A percentile compares a stretch with the other conserved stretches of the same genome.
phyloP scores from a whole-genome alignment of 768 basidiomycete species.

The Collybia sp. region DNA sequence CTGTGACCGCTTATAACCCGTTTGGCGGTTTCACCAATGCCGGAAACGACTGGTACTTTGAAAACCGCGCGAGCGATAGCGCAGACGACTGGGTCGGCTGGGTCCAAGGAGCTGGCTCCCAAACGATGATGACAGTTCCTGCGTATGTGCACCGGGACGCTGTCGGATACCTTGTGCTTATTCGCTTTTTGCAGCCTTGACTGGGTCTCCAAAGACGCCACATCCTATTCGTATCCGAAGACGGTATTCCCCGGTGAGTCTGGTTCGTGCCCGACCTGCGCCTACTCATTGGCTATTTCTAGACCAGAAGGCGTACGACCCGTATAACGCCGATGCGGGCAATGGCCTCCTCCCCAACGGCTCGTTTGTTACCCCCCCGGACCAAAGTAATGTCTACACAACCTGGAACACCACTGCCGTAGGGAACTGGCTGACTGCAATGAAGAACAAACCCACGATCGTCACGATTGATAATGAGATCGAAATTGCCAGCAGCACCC shows the following conservation, averaged over 20 bases:
- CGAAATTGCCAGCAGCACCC: constrained; percentile 48
- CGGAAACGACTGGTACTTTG: constrained; percentile 53
- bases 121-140: constrained; percentile 41
- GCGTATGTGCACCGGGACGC: constrained; percentile 29
- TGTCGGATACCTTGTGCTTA: background rate
- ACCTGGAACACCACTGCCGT: constrained; percentile 44
- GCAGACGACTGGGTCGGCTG: constrained; percentile 48
- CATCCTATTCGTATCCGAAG: constrained; percentile 47
- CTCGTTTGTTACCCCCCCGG: constrained; percentile 32
- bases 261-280: background rate
- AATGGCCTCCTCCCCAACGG: constrained; percentile 47
- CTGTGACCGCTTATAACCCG: constrained; percentile 51
- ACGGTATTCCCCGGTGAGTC: constrained; percentile 34
- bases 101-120: constrained; percentile 39
- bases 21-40: constrained; percentile 48
- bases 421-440: constrained; percentile 36
- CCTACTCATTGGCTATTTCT: background rate
- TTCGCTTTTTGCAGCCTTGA: constrained; percentile 33
- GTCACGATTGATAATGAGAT: constrained; percentile 54
- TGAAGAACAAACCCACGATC: constrained; percentile 43
- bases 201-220: constrained; percentile 51
- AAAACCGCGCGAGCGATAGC: constrained; percentile 39
- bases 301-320: constrained; percentile 42
- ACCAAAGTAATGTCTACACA: constrained; percentile 35
- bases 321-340: constrained; percentile 44